Evolutionary conservation across 2,329 filamentous ascomycete species (phyloP).

Genomic region (Ceratocystiopsis sp.): DNA sequence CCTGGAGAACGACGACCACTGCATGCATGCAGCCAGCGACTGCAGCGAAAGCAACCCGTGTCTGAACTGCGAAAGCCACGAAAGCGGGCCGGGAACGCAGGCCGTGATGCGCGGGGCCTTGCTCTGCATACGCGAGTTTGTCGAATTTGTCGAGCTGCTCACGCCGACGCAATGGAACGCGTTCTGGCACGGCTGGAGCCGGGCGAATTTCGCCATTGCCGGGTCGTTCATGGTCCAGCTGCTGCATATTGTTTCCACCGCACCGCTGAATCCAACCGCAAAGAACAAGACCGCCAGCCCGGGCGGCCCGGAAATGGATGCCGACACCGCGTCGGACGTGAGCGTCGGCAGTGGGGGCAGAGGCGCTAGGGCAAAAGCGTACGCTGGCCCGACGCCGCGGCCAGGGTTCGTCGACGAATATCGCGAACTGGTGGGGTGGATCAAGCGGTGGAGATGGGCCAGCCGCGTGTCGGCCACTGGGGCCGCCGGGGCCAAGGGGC

Average conservation of each 20-base stretch:
- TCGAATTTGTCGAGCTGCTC: slow-evolving; percentile 9
- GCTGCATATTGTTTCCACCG: slow-evolving; percentile 3
- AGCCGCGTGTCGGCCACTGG: slow-evolving; percentile 6
- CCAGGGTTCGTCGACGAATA: slow-evolving; percentile 3
- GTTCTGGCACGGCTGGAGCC: slow-evolving; percentile 11
- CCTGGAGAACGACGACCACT: slow-evolving; percentile 10
- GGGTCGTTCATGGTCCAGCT: slow-evolving; percentile 8
- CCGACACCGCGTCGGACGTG: not conserved
- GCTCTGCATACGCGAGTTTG: slow-evolving; percentile 9
- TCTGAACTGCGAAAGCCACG: not conserved
- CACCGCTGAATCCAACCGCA: not conserved
- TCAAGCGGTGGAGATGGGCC: slow-evolving; percentile 9
- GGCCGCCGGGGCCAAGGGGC: slow-evolving; percentile 8
- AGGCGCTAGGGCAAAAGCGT: not conserved
- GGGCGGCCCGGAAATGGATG: not conserved
- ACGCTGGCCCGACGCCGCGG: not conserved
- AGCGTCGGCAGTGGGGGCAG: not conserved
- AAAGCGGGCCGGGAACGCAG: not conserved
- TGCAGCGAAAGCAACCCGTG: not conserved
- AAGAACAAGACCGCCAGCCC: not conserved
- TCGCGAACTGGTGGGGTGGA: slow-evolving; percentile 6
- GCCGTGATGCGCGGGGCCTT: slow-evolving; percentile 7
- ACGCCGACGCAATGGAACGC: slow-evolving; percentile 8
- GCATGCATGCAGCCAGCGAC: not conserved
- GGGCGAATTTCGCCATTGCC: slow-evolving; percentile 9